Evolutionary conservation across 2,329 filamentous ascomycete genomes (phyloP).

Genomic region (Fusarium sp.): DNA sequence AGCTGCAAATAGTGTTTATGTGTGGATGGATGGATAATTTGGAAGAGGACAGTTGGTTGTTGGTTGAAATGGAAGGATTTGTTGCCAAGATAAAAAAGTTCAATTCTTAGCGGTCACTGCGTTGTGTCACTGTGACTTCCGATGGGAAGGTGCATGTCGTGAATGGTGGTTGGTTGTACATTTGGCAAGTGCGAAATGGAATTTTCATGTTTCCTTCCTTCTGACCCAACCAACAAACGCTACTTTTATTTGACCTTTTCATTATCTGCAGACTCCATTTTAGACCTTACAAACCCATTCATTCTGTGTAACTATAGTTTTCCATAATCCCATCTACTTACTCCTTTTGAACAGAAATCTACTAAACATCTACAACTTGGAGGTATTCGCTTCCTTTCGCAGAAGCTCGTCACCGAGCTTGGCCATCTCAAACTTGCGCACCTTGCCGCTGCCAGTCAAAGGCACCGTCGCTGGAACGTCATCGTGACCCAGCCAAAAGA

Average conservation of each 20-base stretch:
- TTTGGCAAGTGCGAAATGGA: not conserved
- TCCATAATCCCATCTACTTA: not conserved
- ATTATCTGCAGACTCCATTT: not conserved
- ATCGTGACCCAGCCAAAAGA: conserved; percentile 80
- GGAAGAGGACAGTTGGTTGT: not conserved
- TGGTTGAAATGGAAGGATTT: not conserved
- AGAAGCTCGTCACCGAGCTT: conserved; percentile 66
- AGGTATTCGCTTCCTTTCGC: conserved; percentile 58
- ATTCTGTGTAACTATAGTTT: not conserved
- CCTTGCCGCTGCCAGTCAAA: conserved; percentile 78
- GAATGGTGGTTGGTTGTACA: not conserved
- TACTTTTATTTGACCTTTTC: not conserved
- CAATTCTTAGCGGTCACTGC: not conserved
- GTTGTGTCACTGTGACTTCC: not conserved
- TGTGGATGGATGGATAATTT: not conserved
- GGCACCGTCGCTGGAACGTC: conserved; percentile 68
- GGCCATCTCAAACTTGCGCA: conserved; percentile 75
- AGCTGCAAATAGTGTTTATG: conserved; percentile 1
- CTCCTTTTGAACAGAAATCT: not conserved
- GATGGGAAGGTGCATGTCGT: not conserved
- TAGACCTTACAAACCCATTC: not conserved
- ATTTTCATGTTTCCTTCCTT: not conserved
- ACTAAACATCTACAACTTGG: conserved; percentile 55
- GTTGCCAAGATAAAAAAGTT: not conserved
- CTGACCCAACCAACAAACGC: not conserved